A percentile compares a stretch with the other conserved stretches of the same genome.
phyloP scores from a whole-genome alignment of 2,329 filamentous ascomycete genomes.

The Zymoseptoria ardabiliae region DNA sequence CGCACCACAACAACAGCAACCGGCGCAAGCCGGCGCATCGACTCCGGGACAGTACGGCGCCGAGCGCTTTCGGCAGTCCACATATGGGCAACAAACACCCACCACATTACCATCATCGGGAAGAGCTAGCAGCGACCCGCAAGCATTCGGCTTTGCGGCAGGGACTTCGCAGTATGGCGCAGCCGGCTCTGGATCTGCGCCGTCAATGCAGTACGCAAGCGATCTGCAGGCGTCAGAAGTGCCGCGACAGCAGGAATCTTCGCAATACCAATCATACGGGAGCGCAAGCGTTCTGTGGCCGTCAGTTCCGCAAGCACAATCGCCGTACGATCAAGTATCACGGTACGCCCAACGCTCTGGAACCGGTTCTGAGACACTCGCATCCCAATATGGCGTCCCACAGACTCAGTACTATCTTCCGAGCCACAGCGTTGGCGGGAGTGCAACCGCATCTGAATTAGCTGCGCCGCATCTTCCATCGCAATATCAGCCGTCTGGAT shows the following conservation, averaged over 20 bases:
- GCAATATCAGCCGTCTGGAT: constrained; percentile 52
- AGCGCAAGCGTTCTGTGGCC: constrained; percentile 66
- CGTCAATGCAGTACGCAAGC: constrained; percentile 49
- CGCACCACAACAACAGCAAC: constrained; percentile 22
- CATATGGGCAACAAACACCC: constrained; percentile 38
- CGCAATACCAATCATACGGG: constrained; percentile 53
- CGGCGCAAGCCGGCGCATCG: constrained; percentile 21
- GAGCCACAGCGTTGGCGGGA: constrained; percentile 53
- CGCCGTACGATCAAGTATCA: constrained; percentile 64
- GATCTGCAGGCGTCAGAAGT: constrained; percentile 43
- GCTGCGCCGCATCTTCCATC: constrained; percentile 59
- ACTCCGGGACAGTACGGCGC: constrained; percentile 36
- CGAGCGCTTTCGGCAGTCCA: constrained; percentile 43
- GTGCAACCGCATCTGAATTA: constrained; percentile 50
- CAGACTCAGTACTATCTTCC: constrained; percentile 64
- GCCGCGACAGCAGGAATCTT: constrained; percentile 41
- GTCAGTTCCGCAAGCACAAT: constrained; percentile 48
- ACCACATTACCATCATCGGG: constrained; percentile 35
- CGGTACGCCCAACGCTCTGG: constrained; percentile 70
- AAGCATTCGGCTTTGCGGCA: constrained; percentile 48
- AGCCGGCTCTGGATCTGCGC: constrained; percentile 46
- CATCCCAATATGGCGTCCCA: constrained; percentile 59
- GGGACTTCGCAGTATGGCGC: constrained; percentile 46
- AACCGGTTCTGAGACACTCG: constrained; percentile 69
- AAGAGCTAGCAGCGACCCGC: constrained; percentile 32